Evolutionary conservation across 2,329 filamentous ascomycete genomes (phyloP).

Genomic region (Ceratocystis variospora): DNA sequence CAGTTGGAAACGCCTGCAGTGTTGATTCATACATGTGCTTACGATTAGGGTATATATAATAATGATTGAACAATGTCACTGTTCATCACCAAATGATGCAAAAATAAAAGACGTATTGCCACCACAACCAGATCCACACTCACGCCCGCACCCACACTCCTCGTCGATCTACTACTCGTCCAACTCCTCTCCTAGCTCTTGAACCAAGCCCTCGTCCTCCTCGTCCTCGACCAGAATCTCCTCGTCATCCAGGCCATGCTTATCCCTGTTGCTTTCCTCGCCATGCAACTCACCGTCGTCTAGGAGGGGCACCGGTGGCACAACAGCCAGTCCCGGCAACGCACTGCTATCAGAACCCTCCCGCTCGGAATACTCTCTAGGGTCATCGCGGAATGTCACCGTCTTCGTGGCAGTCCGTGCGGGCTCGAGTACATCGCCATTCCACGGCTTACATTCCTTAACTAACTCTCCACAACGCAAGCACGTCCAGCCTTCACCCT

Average conservation of each 20-base stretch:
- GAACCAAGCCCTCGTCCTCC: constrained; percentile 10
- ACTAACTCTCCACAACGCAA: constrained; percentile 74
- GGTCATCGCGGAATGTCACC: constrained; percentile 49
- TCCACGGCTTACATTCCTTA: constrained; percentile 81
- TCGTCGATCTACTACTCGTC: background rate
- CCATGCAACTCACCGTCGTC: background rate
- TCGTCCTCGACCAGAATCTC: constrained; percentile 8
- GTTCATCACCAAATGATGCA: background rate
- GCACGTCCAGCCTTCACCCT: constrained; percentile 88
- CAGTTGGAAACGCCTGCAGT: background rate
- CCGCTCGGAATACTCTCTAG: constrained; percentile 23
- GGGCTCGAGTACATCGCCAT: constrained; percentile 66
- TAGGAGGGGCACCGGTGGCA: background rate
- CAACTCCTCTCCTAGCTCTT: background rate
- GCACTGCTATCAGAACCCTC: background rate
- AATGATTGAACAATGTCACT: background rate
- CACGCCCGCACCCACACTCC: no score
- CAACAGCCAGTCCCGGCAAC: background rate
- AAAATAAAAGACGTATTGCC: background rate
- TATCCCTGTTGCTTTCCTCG: background rate
- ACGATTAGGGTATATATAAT: constrained; percentile 6
- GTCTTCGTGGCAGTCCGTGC: constrained; percentile 36
- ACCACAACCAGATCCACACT: background rate
- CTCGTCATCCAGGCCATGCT: background rate
- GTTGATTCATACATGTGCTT: background rate